Evolutionary conservation across 192 early-diverging fungal genomes (phyloP).

Genomic region (Rhizoclosmatium sp.): DNA sequence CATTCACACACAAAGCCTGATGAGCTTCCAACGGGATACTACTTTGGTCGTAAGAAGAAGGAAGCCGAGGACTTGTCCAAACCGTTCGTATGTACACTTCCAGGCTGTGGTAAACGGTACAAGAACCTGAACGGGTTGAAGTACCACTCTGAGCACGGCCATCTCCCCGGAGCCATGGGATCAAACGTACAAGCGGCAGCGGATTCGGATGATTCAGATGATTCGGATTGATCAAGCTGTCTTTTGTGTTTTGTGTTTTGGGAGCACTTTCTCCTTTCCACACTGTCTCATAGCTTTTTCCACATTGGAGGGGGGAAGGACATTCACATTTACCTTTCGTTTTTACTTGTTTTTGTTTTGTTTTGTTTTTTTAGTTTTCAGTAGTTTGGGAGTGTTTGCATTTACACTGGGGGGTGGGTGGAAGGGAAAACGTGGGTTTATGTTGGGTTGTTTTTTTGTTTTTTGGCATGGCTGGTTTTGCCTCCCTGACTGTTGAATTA

Average conservation of each 20-base stretch:
- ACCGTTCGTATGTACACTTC: slow-evolving; percentile 71
- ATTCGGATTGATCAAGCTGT: neutral
- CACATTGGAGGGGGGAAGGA: neutral
- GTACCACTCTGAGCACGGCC: slow-evolving; percentile 93
- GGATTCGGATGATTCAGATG: slow-evolving; percentile 5
- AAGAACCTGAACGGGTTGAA: slow-evolving; percentile 97
- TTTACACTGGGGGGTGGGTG: neutral
- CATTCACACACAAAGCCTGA: slow-evolving; percentile 39
- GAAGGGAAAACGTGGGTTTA: neutral
- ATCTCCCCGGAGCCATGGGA: slow-evolving; percentile 41
- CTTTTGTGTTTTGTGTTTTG: neutral
- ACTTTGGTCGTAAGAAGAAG: slow-evolving; percentile 40
- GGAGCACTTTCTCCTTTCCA: neutral
- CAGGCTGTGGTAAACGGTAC: slow-evolving; percentile 91
- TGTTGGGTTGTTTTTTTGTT: neutral
- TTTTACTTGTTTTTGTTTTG: neutral
- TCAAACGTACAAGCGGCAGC: neutral
- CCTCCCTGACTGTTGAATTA: no score
- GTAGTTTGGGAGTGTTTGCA: neutral
- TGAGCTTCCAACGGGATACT: slow-evolving; percentile 37
- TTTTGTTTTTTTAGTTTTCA: neutral
- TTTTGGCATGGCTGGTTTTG: neutral
- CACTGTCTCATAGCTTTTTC: no score
- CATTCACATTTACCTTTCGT: neutral
- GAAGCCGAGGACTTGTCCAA: slow-evolving; percentile 43